Evolutionary conservation across 2,329 filamentous ascomycete genomes (phyloP).

Genomic region (Trichophyton verrucosum): DNA sequence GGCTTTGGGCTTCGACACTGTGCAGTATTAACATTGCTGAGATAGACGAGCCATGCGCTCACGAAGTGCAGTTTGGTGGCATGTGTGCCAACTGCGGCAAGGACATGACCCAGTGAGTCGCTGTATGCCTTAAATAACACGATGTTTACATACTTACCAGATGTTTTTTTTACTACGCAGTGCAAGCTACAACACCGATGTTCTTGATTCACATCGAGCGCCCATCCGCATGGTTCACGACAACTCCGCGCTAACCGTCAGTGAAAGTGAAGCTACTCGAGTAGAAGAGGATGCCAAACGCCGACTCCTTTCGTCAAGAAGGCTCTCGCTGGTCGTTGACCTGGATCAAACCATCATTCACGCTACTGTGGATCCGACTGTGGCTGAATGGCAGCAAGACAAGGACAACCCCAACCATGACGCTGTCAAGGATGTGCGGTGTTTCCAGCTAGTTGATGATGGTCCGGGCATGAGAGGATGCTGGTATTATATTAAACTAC

Average conservation of each 20-base stretch:
- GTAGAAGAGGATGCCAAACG: constrained; percentile 79
- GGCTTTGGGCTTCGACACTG: not conserved
- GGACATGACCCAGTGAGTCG: constrained; percentile 71
- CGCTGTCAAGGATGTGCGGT: constrained; percentile 74
- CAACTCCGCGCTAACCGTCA: constrained; percentile 76
- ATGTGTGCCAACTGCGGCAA: constrained; percentile 87
- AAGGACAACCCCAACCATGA: constrained; percentile 79
- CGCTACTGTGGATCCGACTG: constrained; percentile 89
- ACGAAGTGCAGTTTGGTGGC: constrained; percentile 81
- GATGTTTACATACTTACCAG: not conserved
- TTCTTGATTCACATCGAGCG: constrained; percentile 68
- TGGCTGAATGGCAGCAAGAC: constrained; percentile 90
- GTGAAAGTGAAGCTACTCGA: constrained; percentile 62
- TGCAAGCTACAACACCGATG: constrained; percentile 68
- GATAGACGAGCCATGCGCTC: constrained; percentile 81
- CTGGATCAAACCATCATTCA: constrained; percentile 98
- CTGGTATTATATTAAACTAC: constrained; percentile 97
- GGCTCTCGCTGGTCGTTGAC: constrained; percentile 89
- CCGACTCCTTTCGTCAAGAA: constrained; percentile 64
- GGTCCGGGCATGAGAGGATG: constrained; percentile 62
- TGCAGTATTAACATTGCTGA: constrained; percentile 49
- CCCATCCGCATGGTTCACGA: constrained; percentile 93
- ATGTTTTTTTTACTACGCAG: constrained; percentile 16
- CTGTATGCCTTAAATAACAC: not conserved
- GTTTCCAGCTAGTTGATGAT: constrained; percentile 83